Conservation (phyloP, 768 basidiomycete species). For the Tubosaeta brunneosetosa region DNA sequence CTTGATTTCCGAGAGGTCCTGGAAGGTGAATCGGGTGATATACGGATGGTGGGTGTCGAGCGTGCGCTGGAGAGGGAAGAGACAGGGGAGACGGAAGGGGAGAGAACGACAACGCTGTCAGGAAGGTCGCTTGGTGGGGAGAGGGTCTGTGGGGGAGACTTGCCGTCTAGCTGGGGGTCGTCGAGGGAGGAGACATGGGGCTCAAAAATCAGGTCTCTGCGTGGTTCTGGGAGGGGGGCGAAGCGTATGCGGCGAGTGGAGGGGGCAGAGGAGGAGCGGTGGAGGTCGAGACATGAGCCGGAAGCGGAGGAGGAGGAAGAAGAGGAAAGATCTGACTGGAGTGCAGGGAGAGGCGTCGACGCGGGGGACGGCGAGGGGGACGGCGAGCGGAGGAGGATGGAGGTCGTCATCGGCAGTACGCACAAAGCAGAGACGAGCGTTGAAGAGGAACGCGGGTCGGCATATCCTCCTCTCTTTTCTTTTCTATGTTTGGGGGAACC, state of each 20-base stretch:
- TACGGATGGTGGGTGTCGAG: slow-evolving; percentile 21
- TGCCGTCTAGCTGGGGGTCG: slow-evolving; percentile 25
- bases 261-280: slow-evolving; percentile 3
- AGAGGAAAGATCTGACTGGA: slow-evolving; percentile 13
- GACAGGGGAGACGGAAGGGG: slow-evolving; percentile 19
- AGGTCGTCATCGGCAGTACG: slow-evolving; percentile 12
- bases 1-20: slow-evolving; percentile 5
- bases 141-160: not conserved
- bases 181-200: slow-evolving; percentile 22
- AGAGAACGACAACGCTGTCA: slow-evolving; percentile 9
- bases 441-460: not conserved
- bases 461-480: not conserved
- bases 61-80: slow-evolving; percentile 17
- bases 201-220: slow-evolving; percentile 35
- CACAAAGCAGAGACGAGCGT: slow-evolving; percentile 1
- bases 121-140: not conserved
- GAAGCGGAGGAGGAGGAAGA: slow-evolving; percentile 19
- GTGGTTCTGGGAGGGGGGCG: slow-evolving; percentile 79
- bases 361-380: slow-evolving; percentile 11
- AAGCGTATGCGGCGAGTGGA: slow-evolving; percentile 56
- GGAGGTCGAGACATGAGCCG: slow-evolving; percentile 16
- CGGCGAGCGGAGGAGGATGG: slow-evolving; percentile 20
- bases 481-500: slow-evolving; percentile 8
- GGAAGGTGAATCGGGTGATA: not conserved
- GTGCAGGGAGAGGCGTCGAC: slow-evolving; percentile 9